A percentile compares a stretch with the other conserved stretches of the same genome.
phyloP scores from a whole-genome alignment of 2,329 filamentous ascomycete genomes.

The Colletotrichum melonis region DNA sequence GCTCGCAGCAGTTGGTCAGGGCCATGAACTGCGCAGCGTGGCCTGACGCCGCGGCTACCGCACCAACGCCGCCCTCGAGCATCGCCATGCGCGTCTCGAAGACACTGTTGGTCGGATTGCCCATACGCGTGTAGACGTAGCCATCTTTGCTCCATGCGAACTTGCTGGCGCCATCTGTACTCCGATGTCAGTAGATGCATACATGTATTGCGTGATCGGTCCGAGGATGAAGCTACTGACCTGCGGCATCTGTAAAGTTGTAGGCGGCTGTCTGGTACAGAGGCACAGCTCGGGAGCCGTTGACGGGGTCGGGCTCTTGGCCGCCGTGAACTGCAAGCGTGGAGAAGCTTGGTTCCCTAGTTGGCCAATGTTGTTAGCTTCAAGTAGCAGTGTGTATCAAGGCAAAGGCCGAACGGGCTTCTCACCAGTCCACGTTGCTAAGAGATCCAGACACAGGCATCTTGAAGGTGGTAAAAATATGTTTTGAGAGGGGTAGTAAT shows the following conservation, averaged over 20 bases:
- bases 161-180: conserved; percentile 48
- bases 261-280: conserved; percentile 86
- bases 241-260: conserved; percentile 37
- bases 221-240: background rate
- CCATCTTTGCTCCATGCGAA: conserved; percentile 66
- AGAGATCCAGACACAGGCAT: conserved; percentile 47
- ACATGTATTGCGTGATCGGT: background rate
- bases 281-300: conserved; percentile 89
- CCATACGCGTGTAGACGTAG: conserved; percentile 93
- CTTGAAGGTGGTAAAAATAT: conserved; percentile 18
- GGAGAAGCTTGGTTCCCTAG: conserved; percentile 34
- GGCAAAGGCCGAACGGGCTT: conserved; percentile 31
- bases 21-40: conserved; percentile 94
- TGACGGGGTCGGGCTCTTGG: conserved; percentile 81
- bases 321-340: conserved; percentile 48
- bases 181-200: conserved; percentile 28
- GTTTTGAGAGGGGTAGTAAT: conserved; percentile 30
- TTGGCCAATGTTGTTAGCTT: background rate
- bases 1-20: conserved; percentile 81
- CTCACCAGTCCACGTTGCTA: conserved; percentile 46
- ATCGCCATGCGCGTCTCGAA: conserved; percentile 96
- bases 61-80: conserved; percentile 89
- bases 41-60: conserved; percentile 85
- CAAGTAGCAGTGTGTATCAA: conserved; percentile 8
- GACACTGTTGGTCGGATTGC: conserved; percentile 93